Conservation (phyloP, 495 filamentous ascomycete genomes). For the Penicillium bialowiezense region DNA sequence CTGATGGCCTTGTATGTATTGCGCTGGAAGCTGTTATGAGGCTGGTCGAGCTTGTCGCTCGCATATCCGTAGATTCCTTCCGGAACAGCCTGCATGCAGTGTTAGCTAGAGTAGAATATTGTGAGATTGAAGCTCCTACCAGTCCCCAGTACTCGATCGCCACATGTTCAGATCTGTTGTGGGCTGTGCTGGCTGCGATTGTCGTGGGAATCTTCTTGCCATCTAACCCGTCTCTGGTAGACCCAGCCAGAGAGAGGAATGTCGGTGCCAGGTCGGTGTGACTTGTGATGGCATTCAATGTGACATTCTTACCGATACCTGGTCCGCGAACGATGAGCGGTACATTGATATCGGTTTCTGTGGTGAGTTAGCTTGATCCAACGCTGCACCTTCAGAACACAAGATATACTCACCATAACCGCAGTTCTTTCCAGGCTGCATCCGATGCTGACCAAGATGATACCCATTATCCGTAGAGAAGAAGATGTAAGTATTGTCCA, state of each 20-base stretch:
- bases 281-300: slow-evolving; percentile 53
- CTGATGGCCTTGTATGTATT: slow-evolving; percentile 64
- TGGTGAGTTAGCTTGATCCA: not conserved
- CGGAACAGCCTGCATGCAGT: slow-evolving; percentile 30
- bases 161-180: slow-evolving; percentile 52
- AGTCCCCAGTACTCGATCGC: slow-evolving; percentile 62
- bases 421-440: slow-evolving; percentile 66
- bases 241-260: slow-evolving; percentile 47
- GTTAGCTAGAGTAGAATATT: not conserved
- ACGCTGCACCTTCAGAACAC: slow-evolving; percentile 12
- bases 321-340: slow-evolving; percentile 60
- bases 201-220: slow-evolving; percentile 50
- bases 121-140: slow-evolving; percentile 11
- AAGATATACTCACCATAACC: slow-evolving; percentile 62
- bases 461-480: slow-evolving; percentile 70
- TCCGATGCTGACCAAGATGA: slow-evolving; percentile 64
- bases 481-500: slow-evolving; percentile 66
- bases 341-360: slow-evolving; percentile 66
- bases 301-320: slow-evolving; percentile 43
- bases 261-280: slow-evolving; percentile 69
- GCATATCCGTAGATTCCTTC: slow-evolving; percentile 46
- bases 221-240: slow-evolving; percentile 46
- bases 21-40: slow-evolving; percentile 27
- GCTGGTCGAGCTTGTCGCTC: slow-evolving; percentile 17
- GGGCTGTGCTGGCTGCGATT: slow-evolving; percentile 22